Evolutionary conservation across 257 asterid species (phyloP).

Genomic region (Ilex aquifolium): DNA sequence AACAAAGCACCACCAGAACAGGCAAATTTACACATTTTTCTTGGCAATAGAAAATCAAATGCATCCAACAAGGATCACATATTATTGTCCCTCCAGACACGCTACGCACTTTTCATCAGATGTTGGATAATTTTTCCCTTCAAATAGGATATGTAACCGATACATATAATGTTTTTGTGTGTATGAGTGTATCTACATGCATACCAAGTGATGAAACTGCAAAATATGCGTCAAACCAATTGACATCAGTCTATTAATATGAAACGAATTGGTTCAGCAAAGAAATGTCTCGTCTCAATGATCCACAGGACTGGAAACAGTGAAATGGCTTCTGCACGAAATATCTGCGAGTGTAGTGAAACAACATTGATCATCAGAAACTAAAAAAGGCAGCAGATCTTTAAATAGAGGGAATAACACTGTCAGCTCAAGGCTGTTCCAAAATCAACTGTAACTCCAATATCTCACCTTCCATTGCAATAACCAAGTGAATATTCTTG

Average conservation of each 20-base stretch:
- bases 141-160: not conserved
- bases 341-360: slow-evolving; percentile 39
- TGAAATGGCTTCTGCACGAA: slow-evolving; percentile 33
- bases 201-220: slow-evolving; percentile 13
- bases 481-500: slow-evolving; percentile 10
- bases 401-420: slow-evolving; percentile 23
- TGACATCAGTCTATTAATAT: slow-evolving; percentile 36
- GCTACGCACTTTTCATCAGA: not conserved
- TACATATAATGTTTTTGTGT: not conserved
- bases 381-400: slow-evolving; percentile 18
- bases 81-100: not conserved
- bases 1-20: too few relatives aligned
- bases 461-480: slow-evolving; percentile 32
- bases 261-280: slow-evolving; percentile 27
- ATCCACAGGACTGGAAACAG: slow-evolving; percentile 34
- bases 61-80: not conserved
- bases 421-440: not conserved
- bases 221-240: slow-evolving; percentile 24
- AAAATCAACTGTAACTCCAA: slow-evolving; percentile 16
- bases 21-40: not conserved
- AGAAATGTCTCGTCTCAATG: slow-evolving; percentile 31
- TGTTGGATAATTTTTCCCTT: not conserved
- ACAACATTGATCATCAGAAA: slow-evolving; percentile 34
- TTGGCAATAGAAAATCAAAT: not conserved
- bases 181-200: slow-evolving; percentile 6